phyloP scores from a whole-genome alignment of 2,329 filamentous ascomycete species.

The Simplicillium sp. region DNA sequence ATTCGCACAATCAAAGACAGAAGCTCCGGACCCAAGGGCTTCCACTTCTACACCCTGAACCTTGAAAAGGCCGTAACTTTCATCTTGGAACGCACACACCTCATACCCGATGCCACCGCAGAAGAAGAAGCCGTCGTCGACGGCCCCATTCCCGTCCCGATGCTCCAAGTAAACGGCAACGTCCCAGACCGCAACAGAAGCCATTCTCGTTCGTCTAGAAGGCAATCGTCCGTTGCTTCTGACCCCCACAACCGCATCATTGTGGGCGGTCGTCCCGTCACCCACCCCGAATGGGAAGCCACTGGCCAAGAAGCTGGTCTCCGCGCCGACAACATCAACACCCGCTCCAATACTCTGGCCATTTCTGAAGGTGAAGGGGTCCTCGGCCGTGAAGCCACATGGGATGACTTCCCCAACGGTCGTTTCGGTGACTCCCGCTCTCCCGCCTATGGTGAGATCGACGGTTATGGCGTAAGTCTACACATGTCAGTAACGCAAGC shows the following conservation, averaged over 20 bases:
- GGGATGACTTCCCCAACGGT: constrained; percentile 97
- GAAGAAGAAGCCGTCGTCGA: constrained; percentile 42
- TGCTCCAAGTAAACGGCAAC: constrained; percentile 39
- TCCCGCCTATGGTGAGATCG: constrained; percentile 90
- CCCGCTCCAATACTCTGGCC: constrained; percentile 74
- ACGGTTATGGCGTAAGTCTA: constrained; percentile 94
- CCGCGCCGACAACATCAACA: constrained; percentile 65
- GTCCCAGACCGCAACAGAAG: constrained; percentile 19
- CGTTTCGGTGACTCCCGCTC: constrained; percentile 90
- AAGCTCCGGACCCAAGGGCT: constrained; percentile 59
- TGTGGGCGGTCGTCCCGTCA: constrained; percentile 53
- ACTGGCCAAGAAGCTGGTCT: constrained; percentile 68
- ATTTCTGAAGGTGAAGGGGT: constrained; percentile 91
- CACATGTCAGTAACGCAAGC: constrained; percentile 84
- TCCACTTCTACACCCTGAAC: constrained; percentile 97
- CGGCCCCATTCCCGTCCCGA: constrained; percentile 21
- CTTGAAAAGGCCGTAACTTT: constrained; percentile 93
- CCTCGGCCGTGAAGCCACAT: constrained; percentile 87
- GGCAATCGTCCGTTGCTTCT: constrained; percentile 72
- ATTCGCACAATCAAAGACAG: constrained; percentile 57
- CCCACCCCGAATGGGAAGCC: constrained; percentile 58
- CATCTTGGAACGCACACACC: constrained; percentile 73
- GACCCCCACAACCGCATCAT: constrained; percentile 84
- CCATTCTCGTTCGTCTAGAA: constrained; percentile 36
- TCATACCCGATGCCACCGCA: constrained; percentile 61